A percentile compares a stretch with the other conserved stretches of the same genome.
Conservation (phyloP, 768 basidiomycete genomes). For the Termitomyces sp. region DNA sequence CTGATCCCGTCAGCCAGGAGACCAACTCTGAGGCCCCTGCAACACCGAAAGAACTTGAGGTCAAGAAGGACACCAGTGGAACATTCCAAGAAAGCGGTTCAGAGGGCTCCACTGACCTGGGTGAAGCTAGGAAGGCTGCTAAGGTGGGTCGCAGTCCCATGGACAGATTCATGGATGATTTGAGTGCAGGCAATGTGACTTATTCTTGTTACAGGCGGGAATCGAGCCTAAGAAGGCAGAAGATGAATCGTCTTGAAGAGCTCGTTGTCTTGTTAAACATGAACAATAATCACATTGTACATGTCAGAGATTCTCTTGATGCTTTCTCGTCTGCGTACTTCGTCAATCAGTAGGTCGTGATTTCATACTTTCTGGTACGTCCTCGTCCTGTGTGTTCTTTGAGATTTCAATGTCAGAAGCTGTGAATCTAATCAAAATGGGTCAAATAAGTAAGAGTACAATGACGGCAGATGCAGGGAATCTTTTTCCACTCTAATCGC, state of each 20-base stretch:
- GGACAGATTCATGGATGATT: not conserved
- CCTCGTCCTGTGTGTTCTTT: not conserved
- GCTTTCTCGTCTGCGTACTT: not conserved
- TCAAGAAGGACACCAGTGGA: conserved; percentile 5
- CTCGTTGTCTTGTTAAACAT: not conserved
- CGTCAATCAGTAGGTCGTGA: not conserved
- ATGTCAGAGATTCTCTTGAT: not conserved
- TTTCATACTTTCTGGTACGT: not conserved
- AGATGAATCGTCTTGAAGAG: conserved; percentile 4
- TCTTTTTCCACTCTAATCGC: not conserved
- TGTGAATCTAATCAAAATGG: not conserved
- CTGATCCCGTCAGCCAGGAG: conserved; percentile 6
- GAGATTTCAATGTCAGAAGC: not conserved
- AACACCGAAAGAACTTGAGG: conserved; percentile 1
- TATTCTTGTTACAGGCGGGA: conserved; percentile 13
- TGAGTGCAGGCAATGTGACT: not conserved
- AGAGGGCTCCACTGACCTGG: conserved; percentile 18
- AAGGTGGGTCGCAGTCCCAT: conserved; percentile 15
- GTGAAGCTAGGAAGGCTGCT: conserved; percentile 17
- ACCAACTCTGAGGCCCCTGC: not conserved
- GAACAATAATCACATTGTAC: not conserved
- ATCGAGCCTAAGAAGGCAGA: conserved; percentile 19
- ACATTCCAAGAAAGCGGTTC: conserved; percentile 17
- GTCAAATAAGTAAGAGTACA: not conserved
- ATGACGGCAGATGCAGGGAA: not conserved